Percentiles rank a stretch among this genome's conserved stretches.
These are phyloP conservation scores for Alternaria arborescens DNA, from an alignment of 2,329 filamentous ascomycete genomes.

Conservation along the genomic window DNA sequence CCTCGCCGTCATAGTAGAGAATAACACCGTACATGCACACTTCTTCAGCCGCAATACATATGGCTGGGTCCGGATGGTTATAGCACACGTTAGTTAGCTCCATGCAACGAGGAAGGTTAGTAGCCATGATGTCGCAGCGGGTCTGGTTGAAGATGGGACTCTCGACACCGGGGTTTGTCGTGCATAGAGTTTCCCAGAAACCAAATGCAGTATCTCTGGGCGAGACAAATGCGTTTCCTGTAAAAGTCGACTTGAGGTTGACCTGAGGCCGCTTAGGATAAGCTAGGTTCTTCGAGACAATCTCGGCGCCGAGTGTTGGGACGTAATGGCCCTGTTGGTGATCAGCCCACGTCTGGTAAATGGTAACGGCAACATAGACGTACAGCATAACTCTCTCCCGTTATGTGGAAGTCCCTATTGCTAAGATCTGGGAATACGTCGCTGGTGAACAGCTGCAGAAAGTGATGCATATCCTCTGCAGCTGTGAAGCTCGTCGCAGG, in stretches of 20 bases:
- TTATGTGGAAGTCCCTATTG: slow-evolving; percentile 55
- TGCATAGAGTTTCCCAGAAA: slow-evolving; percentile 59
- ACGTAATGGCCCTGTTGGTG: slow-evolving; percentile 57
- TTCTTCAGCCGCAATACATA: slow-evolving; percentile 50
- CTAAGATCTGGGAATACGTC: slow-evolving; percentile 56
- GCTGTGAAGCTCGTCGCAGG: slow-evolving; percentile 54
- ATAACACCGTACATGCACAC: slow-evolving; percentile 54
- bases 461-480: slow-evolving; percentile 60
- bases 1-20: slow-evolving; percentile 54
- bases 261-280: slow-evolving; percentile 54
- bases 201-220: slow-evolving; percentile 53
- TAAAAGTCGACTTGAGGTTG: slow-evolving; percentile 55
- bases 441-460: slow-evolving; percentile 59
- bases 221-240: slow-evolving; percentile 59
- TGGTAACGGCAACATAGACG: slow-evolving; percentile 17
- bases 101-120: slow-evolving; percentile 57
- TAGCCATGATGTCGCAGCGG: slow-evolving; percentile 57
- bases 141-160: slow-evolving; percentile 57
- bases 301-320: slow-evolving; percentile 55
- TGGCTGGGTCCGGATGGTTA: slow-evolving; percentile 52
- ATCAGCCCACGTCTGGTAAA: background rate
- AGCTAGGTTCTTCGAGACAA: slow-evolving; percentile 55
- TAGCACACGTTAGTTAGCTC: slow-evolving; percentile 54
- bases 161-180: slow-evolving; percentile 55
- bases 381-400: slow-evolving; percentile 61